phyloP scores from a whole-genome alignment of 2,329 filamentous ascomycete species.

The Phyllosticta paracitricarpa region DNA sequence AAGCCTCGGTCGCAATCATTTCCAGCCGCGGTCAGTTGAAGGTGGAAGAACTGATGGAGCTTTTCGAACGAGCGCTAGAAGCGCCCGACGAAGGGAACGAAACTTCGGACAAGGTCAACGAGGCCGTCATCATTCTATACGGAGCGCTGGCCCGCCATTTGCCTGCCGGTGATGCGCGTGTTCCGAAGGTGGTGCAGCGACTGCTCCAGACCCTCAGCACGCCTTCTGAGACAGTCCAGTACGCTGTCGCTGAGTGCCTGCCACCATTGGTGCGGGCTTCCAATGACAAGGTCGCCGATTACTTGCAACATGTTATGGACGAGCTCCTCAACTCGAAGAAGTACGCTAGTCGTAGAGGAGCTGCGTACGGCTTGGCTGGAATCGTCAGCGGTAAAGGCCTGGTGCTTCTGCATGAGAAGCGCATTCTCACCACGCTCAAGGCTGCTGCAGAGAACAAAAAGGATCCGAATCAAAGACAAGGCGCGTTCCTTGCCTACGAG shows the following conservation, averaged over 20 bases:
- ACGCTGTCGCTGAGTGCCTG: constrained; percentile 87
- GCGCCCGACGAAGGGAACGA: constrained; percentile 72
- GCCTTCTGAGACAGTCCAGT: constrained; percentile 93
- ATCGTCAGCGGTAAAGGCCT: constrained; percentile 85
- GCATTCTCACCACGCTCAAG: constrained; percentile 72
- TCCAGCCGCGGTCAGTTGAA: constrained; percentile 69
- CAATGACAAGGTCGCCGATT: constrained; percentile 64
- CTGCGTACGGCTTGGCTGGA: constrained; percentile 88
- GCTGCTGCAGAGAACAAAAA: constrained; percentile 92
- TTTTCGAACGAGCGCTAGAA: constrained; percentile 83
- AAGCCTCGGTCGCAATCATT: constrained; percentile 75
- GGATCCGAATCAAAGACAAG: constrained; percentile 77
- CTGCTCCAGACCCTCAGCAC: constrained; percentile 82
- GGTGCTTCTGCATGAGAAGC: constrained; percentile 68
- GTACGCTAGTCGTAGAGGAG: constrained; percentile 85
- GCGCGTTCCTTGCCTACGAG: constrained; percentile 82
- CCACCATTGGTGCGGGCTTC: constrained; percentile 82
- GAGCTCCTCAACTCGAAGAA: constrained; percentile 78
- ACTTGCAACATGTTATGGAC: constrained; percentile 71
- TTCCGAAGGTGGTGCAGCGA: constrained; percentile 79
- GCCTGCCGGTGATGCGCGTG: constrained; percentile 70
- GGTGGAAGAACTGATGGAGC: constrained; percentile 82
- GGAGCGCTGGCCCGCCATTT: constrained; percentile 86
- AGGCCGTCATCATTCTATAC: constrained; percentile 96
- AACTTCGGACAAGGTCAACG: constrained; percentile 80